Evolutionary conservation across 306 rosid genomes (phyloP), one percentile per base, ranked within the genome.

Genomic region (Prunus padus): DNA sequence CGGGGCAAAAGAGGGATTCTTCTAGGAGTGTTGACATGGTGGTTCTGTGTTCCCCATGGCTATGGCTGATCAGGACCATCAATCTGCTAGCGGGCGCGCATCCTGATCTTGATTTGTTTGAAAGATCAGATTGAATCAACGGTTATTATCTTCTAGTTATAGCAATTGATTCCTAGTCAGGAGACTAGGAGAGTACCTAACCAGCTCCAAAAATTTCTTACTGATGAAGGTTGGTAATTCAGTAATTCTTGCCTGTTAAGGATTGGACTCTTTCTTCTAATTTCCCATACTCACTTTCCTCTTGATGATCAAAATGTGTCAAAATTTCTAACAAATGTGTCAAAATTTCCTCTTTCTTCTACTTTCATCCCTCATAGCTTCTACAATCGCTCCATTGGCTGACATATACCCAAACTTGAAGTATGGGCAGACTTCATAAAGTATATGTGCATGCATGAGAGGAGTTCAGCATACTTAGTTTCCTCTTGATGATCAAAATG

Each of bases 371-470:
- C 84, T 92, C 62, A 87, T 66, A 12, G 93, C 93, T 78, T 94
- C 97, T 45, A 96, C 98, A 72, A 94, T 94, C 45, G 91, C 95
- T 55, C 98, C 98, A 80, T 92, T 92, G 47, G 97, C 98, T 25
- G 98, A 90, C 88, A 94, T 81, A 69, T 90, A 92, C 0, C 98
- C 96, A 61, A 94, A 92, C 75, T 94, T 94, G 83, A 94, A 86
- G 78, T 84, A 91, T 50, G 98, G 98, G 61, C 92, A 87, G 63
- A 92, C 67, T 80, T 92, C 98, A 71, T 87, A 94, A 44, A 94
- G 93, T 30, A 81, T 42, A 49, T 46, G 61, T 90, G 91, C 98
- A 94, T 94, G 74, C 89, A 84, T 9, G 98, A 87, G 44, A 92
- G 89, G 50, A 92, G 85, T 72, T 92, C 93, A 5, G 79, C 79